These are phyloP conservation scores for Globisporangium rhizosaccharum DNA, from an alignment of 352 stramenopile genomes.

Conservation along the genomic window DNA sequence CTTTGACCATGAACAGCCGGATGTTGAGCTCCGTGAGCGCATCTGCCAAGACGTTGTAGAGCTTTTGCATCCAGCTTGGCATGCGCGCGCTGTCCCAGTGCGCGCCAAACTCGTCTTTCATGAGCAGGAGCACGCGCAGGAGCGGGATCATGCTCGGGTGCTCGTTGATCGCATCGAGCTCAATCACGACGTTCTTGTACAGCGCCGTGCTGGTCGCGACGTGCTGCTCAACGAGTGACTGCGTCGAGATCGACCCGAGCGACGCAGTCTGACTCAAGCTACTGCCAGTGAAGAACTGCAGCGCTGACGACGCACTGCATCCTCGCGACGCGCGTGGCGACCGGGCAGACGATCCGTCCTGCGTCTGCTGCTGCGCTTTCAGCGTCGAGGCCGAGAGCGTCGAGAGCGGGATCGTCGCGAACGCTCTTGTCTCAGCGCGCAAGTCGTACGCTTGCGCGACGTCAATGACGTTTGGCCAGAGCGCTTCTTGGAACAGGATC, in stretches of 20 bases:
- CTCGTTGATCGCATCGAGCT: conserved; percentile 71
- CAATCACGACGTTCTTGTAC: conserved; percentile 44
- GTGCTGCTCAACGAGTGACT: conserved; percentile 17
- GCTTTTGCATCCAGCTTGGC: conserved; percentile 79
- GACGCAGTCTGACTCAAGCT: conserved; percentile 55
- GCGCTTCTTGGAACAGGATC: conserved; percentile 68
- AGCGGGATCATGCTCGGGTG: conserved; percentile 75
- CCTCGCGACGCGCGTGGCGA: conserved; percentile 9
- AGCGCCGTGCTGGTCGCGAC: conserved; percentile 13
- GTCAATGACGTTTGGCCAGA: conserved; percentile 73
- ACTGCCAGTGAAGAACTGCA: conserved; percentile 72
- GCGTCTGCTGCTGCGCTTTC: conserved; percentile 24
- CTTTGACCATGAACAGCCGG: conserved; percentile 62
- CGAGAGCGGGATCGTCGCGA: conserved; percentile 50
- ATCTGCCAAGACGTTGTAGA: conserved; percentile 46
- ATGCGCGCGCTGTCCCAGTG: conserved; percentile 45
- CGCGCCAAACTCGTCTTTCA: conserved; percentile 64
- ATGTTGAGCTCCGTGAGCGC: conserved; percentile 42
- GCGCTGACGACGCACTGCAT: conserved; percentile 20
- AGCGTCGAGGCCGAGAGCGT: conserved; percentile 34
- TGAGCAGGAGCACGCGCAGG: conserved; percentile 64
- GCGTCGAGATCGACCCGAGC: conserved; percentile 1
- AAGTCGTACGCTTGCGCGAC: conserved; percentile 33
- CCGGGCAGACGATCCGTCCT: conserved; percentile 6
- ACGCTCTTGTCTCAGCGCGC: conserved; percentile 41